A percentile compares a stretch with the other conserved stretches of the same genome.
Conservation (phyloP, 2,329 filamentous ascomycete species). For the Incumbomyces lentus region DNA sequence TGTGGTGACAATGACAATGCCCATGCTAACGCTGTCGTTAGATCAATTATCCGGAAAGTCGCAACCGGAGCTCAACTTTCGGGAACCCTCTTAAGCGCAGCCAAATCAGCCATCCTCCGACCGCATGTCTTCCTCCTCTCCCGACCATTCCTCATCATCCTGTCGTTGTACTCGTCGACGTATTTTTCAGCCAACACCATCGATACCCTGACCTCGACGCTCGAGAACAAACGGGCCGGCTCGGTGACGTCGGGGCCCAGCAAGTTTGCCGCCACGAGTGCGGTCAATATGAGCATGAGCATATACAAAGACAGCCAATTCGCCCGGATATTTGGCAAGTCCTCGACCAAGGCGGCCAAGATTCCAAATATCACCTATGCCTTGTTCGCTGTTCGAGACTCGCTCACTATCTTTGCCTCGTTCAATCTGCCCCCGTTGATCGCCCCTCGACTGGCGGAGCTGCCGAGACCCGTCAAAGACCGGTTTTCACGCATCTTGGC, state of each 20-base stretch:
- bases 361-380: conserved; percentile 56
- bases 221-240: conserved; percentile 46
- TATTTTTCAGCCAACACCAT: conserved; percentile 81
- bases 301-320: conserved; percentile 76
- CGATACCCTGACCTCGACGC: conserved; percentile 65
- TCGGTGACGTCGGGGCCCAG: conserved; percentile 60
- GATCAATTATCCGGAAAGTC: conserved; percentile 42
- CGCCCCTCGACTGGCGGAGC: conserved; percentile 57
- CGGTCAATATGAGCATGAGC: conserved; percentile 75
- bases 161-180: conserved; percentile 69
- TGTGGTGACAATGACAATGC: too few species aligned
- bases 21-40: conserved; percentile 15
- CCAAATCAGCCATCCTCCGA: conserved; percentile 30
- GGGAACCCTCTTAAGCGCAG: conserved; percentile 30
- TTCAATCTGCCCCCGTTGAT: conserved; percentile 82
- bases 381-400: conserved; percentile 69
- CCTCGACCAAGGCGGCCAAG: conserved; percentile 33
- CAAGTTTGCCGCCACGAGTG: conserved; percentile 72
- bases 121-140: conserved; percentile 36
- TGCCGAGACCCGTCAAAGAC: conserved; percentile 39
- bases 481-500: conserved; percentile 32
- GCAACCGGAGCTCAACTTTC: conserved; percentile 30
- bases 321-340: conserved; percentile 56
- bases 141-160: conserved; percentile 41
- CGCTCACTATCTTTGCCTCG: conserved; percentile 75